Evolutionary conservation across 2,329 filamentous ascomycete genomes (phyloP).

Genomic region (Epichloe sylvatica): DNA sequence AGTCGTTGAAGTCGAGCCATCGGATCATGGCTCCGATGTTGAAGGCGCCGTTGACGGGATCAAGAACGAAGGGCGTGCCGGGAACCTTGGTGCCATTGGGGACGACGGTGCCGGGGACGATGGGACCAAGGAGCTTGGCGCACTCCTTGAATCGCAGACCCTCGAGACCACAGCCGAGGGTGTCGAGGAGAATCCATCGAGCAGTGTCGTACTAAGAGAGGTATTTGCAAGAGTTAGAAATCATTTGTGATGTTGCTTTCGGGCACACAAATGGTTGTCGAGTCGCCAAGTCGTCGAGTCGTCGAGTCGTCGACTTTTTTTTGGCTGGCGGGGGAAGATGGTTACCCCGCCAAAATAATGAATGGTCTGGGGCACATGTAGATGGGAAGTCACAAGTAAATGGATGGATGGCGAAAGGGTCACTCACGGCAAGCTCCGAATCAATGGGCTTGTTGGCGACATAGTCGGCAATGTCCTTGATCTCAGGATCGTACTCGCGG

Average conservation of each 20-base stretch:
- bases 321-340: not conserved
- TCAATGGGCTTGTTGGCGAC: constrained; percentile 84
- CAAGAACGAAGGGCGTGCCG: constrained; percentile 85
- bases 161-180: constrained; percentile 90
- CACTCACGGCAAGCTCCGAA: constrained; percentile 79
- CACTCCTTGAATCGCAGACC: constrained; percentile 92
- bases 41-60: constrained; percentile 91
- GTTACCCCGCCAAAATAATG: not conserved
- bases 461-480: constrained; percentile 89
- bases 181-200: constrained; percentile 92
- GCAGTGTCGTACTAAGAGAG: constrained; percentile 71
- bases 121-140: constrained; percentile 82
- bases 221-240: not conserved
- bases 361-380: too few species aligned
- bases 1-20: constrained; percentile 99
- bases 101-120: constrained; percentile 79
- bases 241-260: not conserved
- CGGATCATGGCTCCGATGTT: constrained; percentile 98
- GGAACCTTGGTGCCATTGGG: constrained; percentile 86
- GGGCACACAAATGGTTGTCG: not conserved
- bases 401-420: not conserved
- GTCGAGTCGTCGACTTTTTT: not conserved
- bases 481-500: constrained; percentile 74
- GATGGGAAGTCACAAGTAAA: not conserved
- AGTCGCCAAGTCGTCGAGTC: too few species aligned